phyloP scores from a whole-genome alignment of 2,329 filamentous ascomycete species.

The Trichoderma guizhouense region DNA sequence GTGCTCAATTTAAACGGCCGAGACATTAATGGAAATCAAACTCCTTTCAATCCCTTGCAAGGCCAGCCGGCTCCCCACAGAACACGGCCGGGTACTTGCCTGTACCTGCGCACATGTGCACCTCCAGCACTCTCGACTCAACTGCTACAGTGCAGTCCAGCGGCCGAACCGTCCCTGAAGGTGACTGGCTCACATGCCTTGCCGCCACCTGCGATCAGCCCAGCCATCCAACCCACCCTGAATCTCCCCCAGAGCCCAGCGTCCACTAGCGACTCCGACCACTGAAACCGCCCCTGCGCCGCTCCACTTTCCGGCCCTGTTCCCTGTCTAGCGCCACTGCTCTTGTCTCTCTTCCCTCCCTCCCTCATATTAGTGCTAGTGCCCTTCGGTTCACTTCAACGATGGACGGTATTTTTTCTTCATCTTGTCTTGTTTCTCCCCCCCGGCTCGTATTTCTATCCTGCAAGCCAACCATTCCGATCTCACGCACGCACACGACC shows the following conservation, averaged over 20 bases:
- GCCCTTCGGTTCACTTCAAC: neutral
- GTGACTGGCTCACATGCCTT: constrained; percentile 1
- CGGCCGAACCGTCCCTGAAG: neutral
- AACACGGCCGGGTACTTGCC: neutral
- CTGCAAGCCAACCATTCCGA: neutral
- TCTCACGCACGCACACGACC: neutral
- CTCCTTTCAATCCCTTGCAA: neutral
- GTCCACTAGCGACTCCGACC: neutral
- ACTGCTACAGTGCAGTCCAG: neutral
- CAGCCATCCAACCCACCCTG: neutral
- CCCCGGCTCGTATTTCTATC: neutral
- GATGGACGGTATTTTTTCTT: neutral
- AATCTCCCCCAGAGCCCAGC: neutral
- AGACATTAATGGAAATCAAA: neutral
- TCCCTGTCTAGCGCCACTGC: neutral
- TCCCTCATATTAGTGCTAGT: neutral
- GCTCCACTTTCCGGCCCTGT: constrained; percentile 1
- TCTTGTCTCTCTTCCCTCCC: neutral
- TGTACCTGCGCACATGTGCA: neutral
- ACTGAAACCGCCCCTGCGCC: constrained; percentile 1
- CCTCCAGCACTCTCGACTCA: neutral
- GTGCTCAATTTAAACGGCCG: neutral
- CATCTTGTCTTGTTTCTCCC: neutral
- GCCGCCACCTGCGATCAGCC: neutral
- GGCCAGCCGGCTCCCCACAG: too few relatives aligned